Evolutionary conservation across 129 eudicot genomes (phyloP).

Genomic region (Chrysanthemum lavandulifolium): DNA sequence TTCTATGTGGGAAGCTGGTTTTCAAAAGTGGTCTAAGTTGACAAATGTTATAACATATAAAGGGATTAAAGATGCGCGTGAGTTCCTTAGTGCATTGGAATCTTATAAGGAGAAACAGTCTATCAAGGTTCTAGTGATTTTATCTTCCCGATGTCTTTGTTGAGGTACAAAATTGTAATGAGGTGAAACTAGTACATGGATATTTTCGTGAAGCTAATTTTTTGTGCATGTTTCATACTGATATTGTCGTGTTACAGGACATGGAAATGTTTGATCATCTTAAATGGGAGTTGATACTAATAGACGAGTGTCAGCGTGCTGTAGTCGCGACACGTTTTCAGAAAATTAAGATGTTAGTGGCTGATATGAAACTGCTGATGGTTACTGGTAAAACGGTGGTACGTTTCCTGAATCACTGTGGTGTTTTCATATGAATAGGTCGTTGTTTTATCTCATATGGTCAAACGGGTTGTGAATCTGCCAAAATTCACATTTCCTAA

Average conservation of each 20-base stretch:
- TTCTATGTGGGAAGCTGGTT: conserved; percentile 44
- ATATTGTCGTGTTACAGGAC: conserved; percentile 30
- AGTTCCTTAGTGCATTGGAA: conserved; percentile 31
- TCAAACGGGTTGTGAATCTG: too few relatives aligned
- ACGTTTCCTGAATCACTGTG: not conserved
- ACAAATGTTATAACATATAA: conserved; percentile 36
- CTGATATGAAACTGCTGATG: conserved; percentile 39
- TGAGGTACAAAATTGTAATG: conserved; percentile 36
- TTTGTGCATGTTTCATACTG: not conserved
- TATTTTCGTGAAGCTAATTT: not conserved
- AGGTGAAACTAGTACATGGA: not conserved
- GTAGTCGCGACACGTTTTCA: conserved; percentile 11
- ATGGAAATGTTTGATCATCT: conserved; percentile 21
- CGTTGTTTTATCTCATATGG: too few relatives aligned
- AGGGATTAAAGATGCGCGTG: conserved; percentile 37
- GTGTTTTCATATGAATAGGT: too few relatives aligned
- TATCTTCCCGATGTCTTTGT: conserved; percentile 34
- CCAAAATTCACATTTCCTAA: too few relatives aligned
- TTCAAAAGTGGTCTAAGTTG: conserved; percentile 33
- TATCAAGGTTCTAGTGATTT: conserved; percentile 41
- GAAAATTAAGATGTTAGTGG: conserved; percentile 26
- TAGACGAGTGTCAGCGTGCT: conserved; percentile 39
- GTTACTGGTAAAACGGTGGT: conserved; percentile 25
- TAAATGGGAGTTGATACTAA: conserved; percentile 35
- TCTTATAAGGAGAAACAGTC: conserved; percentile 34